A percentile compares a stretch with the other conserved stretches of the same genome.
Conservation (phyloP, 768 basidiomycete genomes). For the Lentinula sp. region DNA sequence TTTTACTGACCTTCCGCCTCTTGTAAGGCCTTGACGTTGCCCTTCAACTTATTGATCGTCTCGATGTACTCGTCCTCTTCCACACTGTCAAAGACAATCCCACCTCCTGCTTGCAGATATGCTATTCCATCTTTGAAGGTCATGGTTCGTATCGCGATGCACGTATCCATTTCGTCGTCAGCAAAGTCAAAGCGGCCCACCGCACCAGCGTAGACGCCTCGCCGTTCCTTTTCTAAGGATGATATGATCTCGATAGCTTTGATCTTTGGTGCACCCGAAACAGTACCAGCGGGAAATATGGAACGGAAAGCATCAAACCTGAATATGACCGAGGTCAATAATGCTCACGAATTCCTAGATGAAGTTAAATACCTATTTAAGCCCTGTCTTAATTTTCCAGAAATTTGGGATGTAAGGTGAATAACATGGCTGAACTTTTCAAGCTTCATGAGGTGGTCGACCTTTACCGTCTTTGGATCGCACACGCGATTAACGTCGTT, state of each 20-base stretch:
- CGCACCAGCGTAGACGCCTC: conserved; percentile 95
- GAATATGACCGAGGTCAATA: conserved; percentile 3
- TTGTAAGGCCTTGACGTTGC: conserved; percentile 81
- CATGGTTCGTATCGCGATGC: conserved; percentile 98
- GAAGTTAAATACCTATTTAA: conserved; percentile 59
- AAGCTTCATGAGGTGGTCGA: conserved; percentile 89
- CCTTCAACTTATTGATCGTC: conserved; percentile 90
- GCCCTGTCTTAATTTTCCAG: conserved; percentile 76
- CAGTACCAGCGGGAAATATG: conserved; percentile 98
- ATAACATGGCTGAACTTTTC: conserved; percentile 99
- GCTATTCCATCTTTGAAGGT: conserved; percentile 88
- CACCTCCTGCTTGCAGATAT: conserved; percentile 94
- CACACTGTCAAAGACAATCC: conserved; percentile 94
- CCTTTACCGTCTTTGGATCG: conserved; percentile 90
- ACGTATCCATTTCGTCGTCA: conserved; percentile 92
- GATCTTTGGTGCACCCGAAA: conserved; percentile 98
- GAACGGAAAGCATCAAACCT: conserved; percentile 99
- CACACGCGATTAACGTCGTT: conserved; percentile 99
- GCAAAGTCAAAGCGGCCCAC: conserved; percentile 99
- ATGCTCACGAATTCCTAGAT: conserved; percentile 2
- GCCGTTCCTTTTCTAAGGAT: conserved; percentile 78
- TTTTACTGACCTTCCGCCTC: conserved; percentile 73
- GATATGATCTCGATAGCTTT: conserved; percentile 94
- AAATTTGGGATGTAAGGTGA: conserved; percentile 93
- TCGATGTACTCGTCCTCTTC: conserved; percentile 98